Base-by-base conservation (phyloP, 441 rosid species). In the Brassica balearica region DNA sequence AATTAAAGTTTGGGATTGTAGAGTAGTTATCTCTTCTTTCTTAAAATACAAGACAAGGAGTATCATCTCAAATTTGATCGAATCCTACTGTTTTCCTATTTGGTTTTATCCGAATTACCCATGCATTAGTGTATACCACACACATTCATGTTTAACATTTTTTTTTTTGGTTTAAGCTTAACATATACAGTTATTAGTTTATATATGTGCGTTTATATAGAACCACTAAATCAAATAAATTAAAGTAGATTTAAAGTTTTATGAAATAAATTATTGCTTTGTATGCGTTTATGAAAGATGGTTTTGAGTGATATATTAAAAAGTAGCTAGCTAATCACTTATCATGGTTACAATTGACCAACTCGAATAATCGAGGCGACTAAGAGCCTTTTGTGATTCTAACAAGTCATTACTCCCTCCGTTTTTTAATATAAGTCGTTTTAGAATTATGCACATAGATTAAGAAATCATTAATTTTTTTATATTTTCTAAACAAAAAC, bases 361-460 rank as follows among this genome's bases (percentile, higher is more conserved):
- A 63, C 80, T 69, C 69, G 82, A 84, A 83, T 83, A 82, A 85
- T 88, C 77, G 86, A 84, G 77, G 81, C 81, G 82, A 77, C 78
- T 43, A 75, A 68, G 66, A 72, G 74, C 72, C 71, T 46, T 77
- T 62, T 64, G 34, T 76, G 88, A 82, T 77, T 77, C 82, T 82
- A 81, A 82, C 83, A 81, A 86, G 83, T 75, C 72, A 74, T 84
- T 51, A 17, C 19, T 17, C 19, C 19, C 19, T 17, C 19, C 19
- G 19, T 17, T 17, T 17, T 17, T 17, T 17, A 17, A 17, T 17
- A 17, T 17, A 17, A 17, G 19, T 17, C 19, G 19, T 17, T 17
- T 17, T 17, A 17, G 19, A 17, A 17, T 17, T 17, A 17, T 17
- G 19, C 19, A 17, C 19, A 17, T 17, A 17, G 19, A 17, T 17